Conservation (phyloP, 768 basidiomycete genomes). For the Tricholoma flavovirens region DNA sequence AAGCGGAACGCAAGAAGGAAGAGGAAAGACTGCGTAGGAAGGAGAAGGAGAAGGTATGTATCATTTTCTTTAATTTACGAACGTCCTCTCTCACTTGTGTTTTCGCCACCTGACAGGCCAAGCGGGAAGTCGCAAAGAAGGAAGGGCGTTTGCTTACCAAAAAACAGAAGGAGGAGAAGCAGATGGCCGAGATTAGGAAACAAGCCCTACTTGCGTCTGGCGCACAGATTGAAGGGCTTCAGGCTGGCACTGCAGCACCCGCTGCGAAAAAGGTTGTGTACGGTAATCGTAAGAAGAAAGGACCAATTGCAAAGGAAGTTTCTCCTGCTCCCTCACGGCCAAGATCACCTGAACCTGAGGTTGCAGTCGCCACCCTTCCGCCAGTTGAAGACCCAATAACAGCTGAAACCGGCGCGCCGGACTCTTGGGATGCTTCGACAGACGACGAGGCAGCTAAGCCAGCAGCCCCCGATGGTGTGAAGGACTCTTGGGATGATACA, state of each 20-base stretch:
- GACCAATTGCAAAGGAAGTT: constrained; percentile 42
- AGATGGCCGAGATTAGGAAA: constrained; percentile 84
- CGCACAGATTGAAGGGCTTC: constrained; percentile 85
- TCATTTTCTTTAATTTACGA: constrained; percentile 2
- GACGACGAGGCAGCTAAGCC: constrained; percentile 27
- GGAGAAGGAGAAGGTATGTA: constrained; percentile 77
- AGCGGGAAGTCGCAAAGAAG: constrained; percentile 85
- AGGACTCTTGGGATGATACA: constrained; percentile 59
- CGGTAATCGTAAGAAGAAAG: constrained; percentile 79
- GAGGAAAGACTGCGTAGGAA: constrained; percentile 81
- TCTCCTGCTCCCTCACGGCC: constrained; percentile 55
- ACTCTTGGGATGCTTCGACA: constrained; percentile 26
- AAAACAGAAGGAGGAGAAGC: constrained; percentile 92
- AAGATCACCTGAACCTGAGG: constrained; percentile 38
- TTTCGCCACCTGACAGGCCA: constrained; percentile 50
- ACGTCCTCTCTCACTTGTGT: constrained; percentile 5
- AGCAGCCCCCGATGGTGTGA: constrained; percentile 17
- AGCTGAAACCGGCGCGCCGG: constrained; percentile 33
- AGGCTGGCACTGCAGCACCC: constrained; percentile 37
- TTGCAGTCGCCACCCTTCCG: constrained; percentile 18
- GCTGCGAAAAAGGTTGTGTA: constrained; percentile 74
- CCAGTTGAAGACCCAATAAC: constrained; percentile 19
- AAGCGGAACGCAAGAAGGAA: constrained; percentile 72
- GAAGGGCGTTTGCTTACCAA: constrained; percentile 95
- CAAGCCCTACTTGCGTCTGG: constrained; percentile 88